Evolutionary conservation across 176 grass and related monocot genomes (phyloP).

Genomic region (Oryza nivara): DNA sequence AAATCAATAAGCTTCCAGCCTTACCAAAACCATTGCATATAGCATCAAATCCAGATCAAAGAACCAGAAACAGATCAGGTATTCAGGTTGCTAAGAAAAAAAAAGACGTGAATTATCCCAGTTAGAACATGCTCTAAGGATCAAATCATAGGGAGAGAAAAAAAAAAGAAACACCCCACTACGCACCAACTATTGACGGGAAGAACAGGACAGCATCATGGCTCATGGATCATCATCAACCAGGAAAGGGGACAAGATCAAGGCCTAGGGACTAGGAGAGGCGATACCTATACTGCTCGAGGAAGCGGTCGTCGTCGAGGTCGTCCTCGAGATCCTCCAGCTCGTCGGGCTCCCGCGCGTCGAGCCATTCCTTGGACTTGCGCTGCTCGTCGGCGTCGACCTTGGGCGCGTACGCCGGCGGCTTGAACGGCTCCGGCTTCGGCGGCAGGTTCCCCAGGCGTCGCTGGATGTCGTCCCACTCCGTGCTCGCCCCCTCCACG

Average conservation of each 20-base stretch:
- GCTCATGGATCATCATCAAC: slow-evolving; percentile 44
- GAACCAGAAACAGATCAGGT: neutral
- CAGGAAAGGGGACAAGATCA: neutral
- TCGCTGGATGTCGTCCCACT: slow-evolving; percentile 99
- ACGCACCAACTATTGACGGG: neutral
- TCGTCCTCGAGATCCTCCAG: slow-evolving; percentile 93
- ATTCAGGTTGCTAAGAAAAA: neutral
- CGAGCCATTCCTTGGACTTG: slow-evolving; percentile 86
- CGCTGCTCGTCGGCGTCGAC: slow-evolving; percentile 67
- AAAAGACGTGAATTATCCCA: neutral
- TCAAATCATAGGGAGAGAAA: neutral
- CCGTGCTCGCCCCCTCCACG: slow-evolving; percentile 79
- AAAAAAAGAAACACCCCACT: neutral
- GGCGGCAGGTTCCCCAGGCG: slow-evolving; percentile 85
- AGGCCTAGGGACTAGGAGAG: neutral
- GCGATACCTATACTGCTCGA: slow-evolving; percentile 85
- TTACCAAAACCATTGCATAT: slow-evolving; percentile 18
- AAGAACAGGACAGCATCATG: neutral
- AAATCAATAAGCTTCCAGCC: neutral
- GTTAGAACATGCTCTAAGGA: neutral
- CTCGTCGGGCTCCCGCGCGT: slow-evolving; percentile 72
- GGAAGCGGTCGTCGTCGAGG: slow-evolving; percentile 92
- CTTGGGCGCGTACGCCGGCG: slow-evolving; percentile 67
- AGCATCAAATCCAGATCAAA: slow-evolving; percentile 13
- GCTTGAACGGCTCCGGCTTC: slow-evolving; percentile 87